These are phyloP conservation scores for Martiniozyma asiatica DNA, from an alignment of 1,139 yeast genomes.

Conservation along the genomic window DNA sequence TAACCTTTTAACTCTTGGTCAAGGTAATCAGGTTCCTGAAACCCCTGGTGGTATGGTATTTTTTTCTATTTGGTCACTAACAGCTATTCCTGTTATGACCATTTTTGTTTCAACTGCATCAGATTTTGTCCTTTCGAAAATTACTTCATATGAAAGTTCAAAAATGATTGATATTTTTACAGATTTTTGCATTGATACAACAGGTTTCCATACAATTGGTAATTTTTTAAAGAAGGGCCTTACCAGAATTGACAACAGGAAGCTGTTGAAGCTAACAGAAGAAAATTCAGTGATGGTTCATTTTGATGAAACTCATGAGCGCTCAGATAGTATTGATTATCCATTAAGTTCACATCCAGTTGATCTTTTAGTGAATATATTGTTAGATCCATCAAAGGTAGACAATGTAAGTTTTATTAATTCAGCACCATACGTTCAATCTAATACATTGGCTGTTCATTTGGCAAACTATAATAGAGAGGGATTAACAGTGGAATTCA, in stretches of 20 bases:
- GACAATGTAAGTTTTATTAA: constrained; percentile 12
- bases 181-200: constrained; percentile 8
- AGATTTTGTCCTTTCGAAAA: constrained; percentile 28
- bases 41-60: constrained; percentile 58
- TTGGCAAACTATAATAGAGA: constrained; percentile 17
- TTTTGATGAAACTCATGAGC: neutral
- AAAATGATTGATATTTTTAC: constrained; percentile 11
- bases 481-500: constrained; percentile 9
- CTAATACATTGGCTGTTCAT: constrained; percentile 12
- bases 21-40: constrained; percentile 62
- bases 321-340: constrained; percentile 1
- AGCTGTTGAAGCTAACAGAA: constrained; percentile 1
- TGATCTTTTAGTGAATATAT: constrained; percentile 13
- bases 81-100: constrained; percentile 83
- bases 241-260: neutral
- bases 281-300: constrained; percentile 1
- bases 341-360: constrained; percentile 14
- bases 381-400: constrained; percentile 11
- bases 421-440: constrained; percentile 9
- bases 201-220: constrained; percentile 9
- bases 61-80: constrained; percentile 67
- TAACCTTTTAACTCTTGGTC: constrained; percentile 72
- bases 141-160: constrained; percentile 10
- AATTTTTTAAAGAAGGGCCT: constrained; percentile 4
- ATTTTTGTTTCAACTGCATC: constrained; percentile 63